A percentile compares a stretch with the other conserved stretches of the same genome.
These are phyloP conservation scores for Syncephalastrum sp. DNA, from an alignment of 371 early-diverging fungal genomes.

Conservation along the genomic window DNA sequence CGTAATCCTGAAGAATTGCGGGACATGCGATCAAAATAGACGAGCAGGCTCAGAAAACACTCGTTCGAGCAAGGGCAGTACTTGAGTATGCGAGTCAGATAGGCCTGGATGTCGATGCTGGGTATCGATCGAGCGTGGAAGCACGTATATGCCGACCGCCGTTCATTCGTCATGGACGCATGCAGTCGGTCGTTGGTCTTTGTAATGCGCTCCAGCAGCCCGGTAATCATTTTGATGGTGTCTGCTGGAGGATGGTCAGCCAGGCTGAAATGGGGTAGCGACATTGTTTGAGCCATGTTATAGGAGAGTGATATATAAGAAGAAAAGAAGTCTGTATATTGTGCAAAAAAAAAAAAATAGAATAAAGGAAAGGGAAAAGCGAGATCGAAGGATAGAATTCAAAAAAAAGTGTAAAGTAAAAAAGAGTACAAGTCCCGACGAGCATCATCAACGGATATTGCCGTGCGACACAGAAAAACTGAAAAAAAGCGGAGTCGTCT, in stretches of 20 bases:
- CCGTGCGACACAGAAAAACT: background rate
- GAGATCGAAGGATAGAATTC: background rate
- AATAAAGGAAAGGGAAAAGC: constrained; percentile 5
- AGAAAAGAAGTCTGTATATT: background rate
- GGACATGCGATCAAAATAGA: constrained; percentile 77
- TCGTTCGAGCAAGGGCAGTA: constrained; percentile 84
- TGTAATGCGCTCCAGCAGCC: constrained; percentile 40
- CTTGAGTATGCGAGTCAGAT: constrained; percentile 72
- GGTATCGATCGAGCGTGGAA: constrained; percentile 84
- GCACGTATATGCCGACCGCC: constrained; percentile 33
- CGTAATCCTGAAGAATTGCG: constrained; percentile 52
- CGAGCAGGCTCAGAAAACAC: constrained; percentile 70
- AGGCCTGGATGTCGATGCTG: constrained; percentile 71
- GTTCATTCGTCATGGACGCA: constrained; percentile 4
- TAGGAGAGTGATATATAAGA: background rate
- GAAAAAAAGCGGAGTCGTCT: background rate
- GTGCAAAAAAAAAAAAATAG: constrained; percentile 2
- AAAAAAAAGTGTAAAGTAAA: background rate
- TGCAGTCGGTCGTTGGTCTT: constrained; percentile 41
- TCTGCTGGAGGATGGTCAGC: constrained; percentile 38
- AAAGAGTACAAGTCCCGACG: background rate
- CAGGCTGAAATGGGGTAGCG: constrained; percentile 32
- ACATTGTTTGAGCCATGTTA: constrained; percentile 13
- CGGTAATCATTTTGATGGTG: constrained; percentile 44
- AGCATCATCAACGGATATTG: too few relatives aligned